These are phyloP conservation scores for Pilatotrama ljubarskyi DNA, from an alignment of 768 basidiomycete genomes.

Conservation along the genomic window DNA sequence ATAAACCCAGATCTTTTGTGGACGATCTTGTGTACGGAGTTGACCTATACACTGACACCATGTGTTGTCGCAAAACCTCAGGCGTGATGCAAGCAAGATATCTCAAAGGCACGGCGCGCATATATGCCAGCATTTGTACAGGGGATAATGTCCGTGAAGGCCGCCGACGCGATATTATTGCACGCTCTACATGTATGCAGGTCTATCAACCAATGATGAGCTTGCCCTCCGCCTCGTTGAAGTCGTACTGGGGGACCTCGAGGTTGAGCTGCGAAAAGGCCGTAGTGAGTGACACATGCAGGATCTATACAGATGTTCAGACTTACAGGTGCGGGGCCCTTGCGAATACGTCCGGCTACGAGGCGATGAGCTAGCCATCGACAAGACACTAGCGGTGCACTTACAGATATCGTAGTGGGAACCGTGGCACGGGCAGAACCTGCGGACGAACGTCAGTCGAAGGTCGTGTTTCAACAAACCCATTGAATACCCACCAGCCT, in stretches of 20 bases:
- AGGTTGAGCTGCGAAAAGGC: constrained; percentile 72
- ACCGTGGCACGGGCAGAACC: constrained; percentile 99
- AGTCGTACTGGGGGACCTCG: constrained; percentile 86
- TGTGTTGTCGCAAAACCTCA: constrained; percentile 1
- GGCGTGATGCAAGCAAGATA: not conserved
- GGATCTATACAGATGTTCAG: not conserved
- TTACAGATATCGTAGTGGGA: constrained; percentile 96
- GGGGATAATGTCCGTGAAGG: not conserved
- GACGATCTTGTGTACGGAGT: not conserved
- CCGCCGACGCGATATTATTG: constrained; percentile 14
- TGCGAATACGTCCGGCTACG: constrained; percentile 88
- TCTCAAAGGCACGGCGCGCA: too few species aligned
- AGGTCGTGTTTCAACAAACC: not conserved
- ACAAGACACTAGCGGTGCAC: constrained; percentile 32
- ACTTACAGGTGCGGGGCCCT: constrained; percentile 93
- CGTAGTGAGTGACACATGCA: constrained; percentile 11
- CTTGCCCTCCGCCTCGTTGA: constrained; percentile 87
- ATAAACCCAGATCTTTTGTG: not conserved
- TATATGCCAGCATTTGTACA: too few species aligned
- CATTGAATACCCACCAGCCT: constrained; percentile 76
- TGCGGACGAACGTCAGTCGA: constrained; percentile 25
- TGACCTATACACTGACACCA: constrained; percentile 6
- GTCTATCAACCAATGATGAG: constrained; percentile 73
- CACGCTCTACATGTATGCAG: constrained; percentile 14
- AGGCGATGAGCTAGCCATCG: constrained; percentile 14